These are phyloP conservation scores for Carex myosuroides DNA, from an alignment of 176 grass and related monocot genomes.

Conservation along the genomic window DNA sequence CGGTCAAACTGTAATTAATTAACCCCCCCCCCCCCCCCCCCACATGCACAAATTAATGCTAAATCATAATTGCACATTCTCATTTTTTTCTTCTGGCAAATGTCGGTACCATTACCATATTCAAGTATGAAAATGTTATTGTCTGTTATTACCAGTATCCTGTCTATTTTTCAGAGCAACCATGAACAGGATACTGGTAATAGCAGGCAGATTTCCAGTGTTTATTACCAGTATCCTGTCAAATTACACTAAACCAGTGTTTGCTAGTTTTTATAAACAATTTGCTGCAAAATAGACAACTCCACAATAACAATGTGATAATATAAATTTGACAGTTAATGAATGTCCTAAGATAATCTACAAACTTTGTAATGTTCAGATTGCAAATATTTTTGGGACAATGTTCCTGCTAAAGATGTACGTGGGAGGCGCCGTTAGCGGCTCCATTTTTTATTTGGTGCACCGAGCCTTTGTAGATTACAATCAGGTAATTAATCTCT, in stretches of 20 bases:
- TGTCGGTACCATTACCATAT: too few relatives aligned
- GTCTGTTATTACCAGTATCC: not conserved
- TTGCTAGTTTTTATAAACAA: not conserved
- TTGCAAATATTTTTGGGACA: constrained; percentile 54
- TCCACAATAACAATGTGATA: not conserved
- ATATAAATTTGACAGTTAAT: not conserved
- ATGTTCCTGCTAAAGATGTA: constrained; percentile 72
- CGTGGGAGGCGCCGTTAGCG: constrained; percentile 56
- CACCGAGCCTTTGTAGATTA: constrained; percentile 49
- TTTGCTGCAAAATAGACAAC: not conserved
- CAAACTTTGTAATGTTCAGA: constrained; percentile 28
- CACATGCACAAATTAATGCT: not conserved
- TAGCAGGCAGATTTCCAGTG: too few relatives aligned
- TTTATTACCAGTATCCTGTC: too few relatives aligned
- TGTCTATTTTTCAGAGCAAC: too few relatives aligned
- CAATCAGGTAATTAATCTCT: constrained; percentile 31
- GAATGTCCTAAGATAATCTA: not conserved
- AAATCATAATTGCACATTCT: not conserved
- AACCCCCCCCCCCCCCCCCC: not conserved
- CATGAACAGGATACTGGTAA: too few relatives aligned
- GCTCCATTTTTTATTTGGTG: constrained; percentile 61
- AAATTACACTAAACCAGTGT: too few relatives aligned
- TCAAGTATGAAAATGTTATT: not conserved
- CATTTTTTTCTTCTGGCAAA: too few relatives aligned
- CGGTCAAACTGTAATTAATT: constrained; percentile 31